Conservation (phyloP, 805 yeast genomes). For the Blastobotrys terrestris region DNA sequence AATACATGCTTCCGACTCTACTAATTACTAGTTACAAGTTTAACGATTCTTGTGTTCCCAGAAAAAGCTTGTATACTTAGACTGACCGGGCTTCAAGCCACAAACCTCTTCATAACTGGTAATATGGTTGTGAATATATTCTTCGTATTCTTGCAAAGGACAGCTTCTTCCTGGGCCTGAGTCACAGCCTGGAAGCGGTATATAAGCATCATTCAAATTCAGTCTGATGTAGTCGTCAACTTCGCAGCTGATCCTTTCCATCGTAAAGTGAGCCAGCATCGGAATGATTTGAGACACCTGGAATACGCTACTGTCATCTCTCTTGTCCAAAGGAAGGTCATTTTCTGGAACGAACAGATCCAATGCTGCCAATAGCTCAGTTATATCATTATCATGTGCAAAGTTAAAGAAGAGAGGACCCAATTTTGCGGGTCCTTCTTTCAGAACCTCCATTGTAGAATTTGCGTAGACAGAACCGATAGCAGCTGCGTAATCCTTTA, state of each 20-base stretch:
- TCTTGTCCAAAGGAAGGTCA: slow-evolving; percentile 31
- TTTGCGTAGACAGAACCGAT: slow-evolving; percentile 44
- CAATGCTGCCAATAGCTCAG: slow-evolving; percentile 42
- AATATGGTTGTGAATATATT: background rate
- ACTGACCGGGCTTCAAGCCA: background rate
- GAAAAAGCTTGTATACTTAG: background rate
- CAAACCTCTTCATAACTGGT: background rate
- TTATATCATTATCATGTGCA: slow-evolving; percentile 54
- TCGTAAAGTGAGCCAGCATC: slow-evolving; percentile 49
- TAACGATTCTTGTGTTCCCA: background rate
- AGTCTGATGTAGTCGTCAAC: slow-evolving; percentile 8
- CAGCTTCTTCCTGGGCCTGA: background rate
- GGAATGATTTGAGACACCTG: slow-evolving; percentile 47
- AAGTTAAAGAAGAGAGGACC: slow-evolving; percentile 41
- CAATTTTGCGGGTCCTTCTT: slow-evolving; percentile 33
- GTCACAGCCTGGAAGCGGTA: background rate
- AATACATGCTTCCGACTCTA: no score
- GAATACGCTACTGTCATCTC: slow-evolving; percentile 37
- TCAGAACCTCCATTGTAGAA: slow-evolving; percentile 43
- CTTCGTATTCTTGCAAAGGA: background rate
- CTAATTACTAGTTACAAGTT: background rate
- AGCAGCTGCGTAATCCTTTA: slow-evolving; percentile 19
- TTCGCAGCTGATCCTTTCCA: slow-evolving; percentile 45
- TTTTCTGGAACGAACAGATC: slow-evolving; percentile 31
- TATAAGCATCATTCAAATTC: background rate